Percentiles rank a stretch among this genome's conserved stretches.
Evolutionary conservation across 805 yeast genomes (phyloP).

Genomic region (Hemisphaericaspora nanyangensis): DNA sequence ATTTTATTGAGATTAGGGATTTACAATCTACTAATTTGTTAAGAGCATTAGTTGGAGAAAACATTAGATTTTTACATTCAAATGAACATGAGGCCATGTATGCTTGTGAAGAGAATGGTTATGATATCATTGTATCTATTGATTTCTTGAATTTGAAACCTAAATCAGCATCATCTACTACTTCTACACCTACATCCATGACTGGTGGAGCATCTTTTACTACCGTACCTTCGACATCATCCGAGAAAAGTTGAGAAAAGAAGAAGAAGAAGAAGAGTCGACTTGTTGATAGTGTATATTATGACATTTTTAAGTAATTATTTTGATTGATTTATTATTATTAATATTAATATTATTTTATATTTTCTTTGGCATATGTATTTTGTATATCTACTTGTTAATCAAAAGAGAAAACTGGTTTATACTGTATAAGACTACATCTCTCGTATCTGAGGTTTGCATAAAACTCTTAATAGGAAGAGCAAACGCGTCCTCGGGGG

Average conservation of each 20-base stretch:
- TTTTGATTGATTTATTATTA: too few relatives aligned
- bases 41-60: slow-evolving; percentile 88
- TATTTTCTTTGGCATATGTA: too few relatives aligned
- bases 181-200: not conserved
- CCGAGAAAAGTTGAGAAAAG: not conserved
- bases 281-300: too few relatives aligned
- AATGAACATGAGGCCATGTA: slow-evolving; percentile 91
- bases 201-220: not conserved
- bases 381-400: too few relatives aligned
- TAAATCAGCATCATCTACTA: slow-evolving; percentile 9
- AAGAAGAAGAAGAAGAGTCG: too few relatives aligned
- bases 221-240: not conserved
- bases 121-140: slow-evolving; percentile 85
- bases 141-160: slow-evolving; percentile 75
- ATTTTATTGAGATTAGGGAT: slow-evolving; percentile 87
- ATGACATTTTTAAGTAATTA: too few relatives aligned
- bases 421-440: too few relatives aligned
- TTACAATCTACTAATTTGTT: slow-evolving; percentile 83
- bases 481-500: too few relatives aligned
- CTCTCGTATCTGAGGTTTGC: too few relatives aligned
- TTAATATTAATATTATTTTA: too few relatives aligned
- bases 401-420: too few relatives aligned
- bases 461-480: too few relatives aligned
- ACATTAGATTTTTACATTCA: slow-evolving; percentile 82
- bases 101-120: slow-evolving; percentile 88